Percentiles rank a stretch among this genome's conserved stretches.
These are phyloP conservation scores for Vitis amurensis DNA, from an alignment of 164 flowering plant species.

Conservation along the genomic window DNA sequence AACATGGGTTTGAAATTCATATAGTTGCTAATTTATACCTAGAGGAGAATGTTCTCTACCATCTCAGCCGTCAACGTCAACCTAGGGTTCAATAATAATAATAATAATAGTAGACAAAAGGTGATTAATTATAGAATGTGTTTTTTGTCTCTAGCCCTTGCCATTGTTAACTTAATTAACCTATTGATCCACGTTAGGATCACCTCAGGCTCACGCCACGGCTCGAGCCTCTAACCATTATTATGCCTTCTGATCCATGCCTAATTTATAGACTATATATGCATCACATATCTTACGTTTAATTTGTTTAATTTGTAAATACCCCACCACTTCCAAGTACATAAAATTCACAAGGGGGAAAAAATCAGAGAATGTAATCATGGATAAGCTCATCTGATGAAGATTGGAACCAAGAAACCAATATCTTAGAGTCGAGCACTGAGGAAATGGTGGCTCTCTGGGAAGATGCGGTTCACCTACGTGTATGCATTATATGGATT, in stretches of 20 bases:
- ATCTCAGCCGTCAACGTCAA: conserved; percentile 14
- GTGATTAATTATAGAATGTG: conserved; percentile 18
- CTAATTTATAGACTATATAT: too few relatives aligned
- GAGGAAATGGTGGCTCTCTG: too few relatives aligned
- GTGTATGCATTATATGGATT: not conserved
- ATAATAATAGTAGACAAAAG: conserved; percentile 19
- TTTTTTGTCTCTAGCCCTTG: conserved; percentile 20
- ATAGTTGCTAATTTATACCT: conserved; percentile 8
- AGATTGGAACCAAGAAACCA: too few relatives aligned
- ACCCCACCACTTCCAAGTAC: too few relatives aligned
- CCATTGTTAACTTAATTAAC: conserved; percentile 6
- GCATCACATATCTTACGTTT: too few relatives aligned
- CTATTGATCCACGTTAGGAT: conserved; percentile 27
- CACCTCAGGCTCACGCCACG: conserved; percentile 49
- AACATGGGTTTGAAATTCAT: not conserved
- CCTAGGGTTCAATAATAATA: conserved; percentile 9
- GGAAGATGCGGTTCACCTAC: not conserved
- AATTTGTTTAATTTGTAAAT: too few relatives aligned
- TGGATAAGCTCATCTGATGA: too few relatives aligned
- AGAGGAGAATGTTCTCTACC: conserved; percentile 22
- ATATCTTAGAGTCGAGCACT: too few relatives aligned
- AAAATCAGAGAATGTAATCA: too few relatives aligned
- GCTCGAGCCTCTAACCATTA: conserved; percentile 18
- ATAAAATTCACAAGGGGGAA: too few relatives aligned
- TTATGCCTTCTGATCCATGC: conserved; percentile 9